Percentiles rank a stretch among this genome's conserved stretches.
phyloP scores from a whole-genome alignment of 202 grass and related monocot genomes.

The Elaeis oleifera region DNA sequence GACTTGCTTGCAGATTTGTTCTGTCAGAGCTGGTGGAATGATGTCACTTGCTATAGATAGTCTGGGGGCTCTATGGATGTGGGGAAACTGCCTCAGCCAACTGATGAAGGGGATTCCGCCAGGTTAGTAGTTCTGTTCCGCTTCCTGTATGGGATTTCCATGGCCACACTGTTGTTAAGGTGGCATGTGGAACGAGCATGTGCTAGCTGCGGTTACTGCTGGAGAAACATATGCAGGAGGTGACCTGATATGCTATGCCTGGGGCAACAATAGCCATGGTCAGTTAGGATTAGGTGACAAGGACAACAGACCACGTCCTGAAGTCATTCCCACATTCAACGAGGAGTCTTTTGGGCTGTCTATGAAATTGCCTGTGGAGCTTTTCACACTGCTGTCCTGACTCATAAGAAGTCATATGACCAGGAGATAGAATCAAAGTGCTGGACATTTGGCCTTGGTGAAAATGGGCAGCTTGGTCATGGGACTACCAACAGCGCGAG shows the following conservation, averaged over 20 bases:
- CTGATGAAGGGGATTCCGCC: conserved; percentile 55
- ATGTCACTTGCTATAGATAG: conserved; percentile 97
- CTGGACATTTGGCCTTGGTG: conserved; percentile 87
- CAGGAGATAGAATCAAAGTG: conserved; percentile 75
- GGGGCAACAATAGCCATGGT: conserved; percentile 88
- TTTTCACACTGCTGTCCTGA: conserved; percentile 65
- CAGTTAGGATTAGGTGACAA: conserved; percentile 87
- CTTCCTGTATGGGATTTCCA: conserved; percentile 90
- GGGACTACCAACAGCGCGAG: conserved; percentile 58
- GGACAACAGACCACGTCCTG: conserved; percentile 53
- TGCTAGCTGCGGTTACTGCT: conserved; percentile 69
- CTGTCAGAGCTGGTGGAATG: conserved; percentile 91
- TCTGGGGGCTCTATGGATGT: conserved; percentile 87
- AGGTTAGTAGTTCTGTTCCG: conserved; percentile 37
- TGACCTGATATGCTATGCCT: conserved; percentile 74
- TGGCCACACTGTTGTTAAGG: conserved; percentile 79
- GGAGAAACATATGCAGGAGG: conserved; percentile 60
- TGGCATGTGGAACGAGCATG: conserved; percentile 87
- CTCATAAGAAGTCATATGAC: conserved; percentile 73
- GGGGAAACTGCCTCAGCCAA: conserved; percentile 66
- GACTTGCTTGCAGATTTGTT: conserved; percentile 44
- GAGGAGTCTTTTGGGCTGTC: conserved; percentile 72
- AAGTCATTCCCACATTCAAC: conserved; percentile 47
- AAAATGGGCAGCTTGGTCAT: conserved; percentile 92
- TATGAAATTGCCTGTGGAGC: conserved; percentile 94